Percentiles rank a stretch among this genome's conserved stretches.
These are phyloP conservation scores for Fusarium haematococcum DNA, from an alignment of 2,329 filamentous ascomycete genomes.

Conservation along the genomic window DNA sequence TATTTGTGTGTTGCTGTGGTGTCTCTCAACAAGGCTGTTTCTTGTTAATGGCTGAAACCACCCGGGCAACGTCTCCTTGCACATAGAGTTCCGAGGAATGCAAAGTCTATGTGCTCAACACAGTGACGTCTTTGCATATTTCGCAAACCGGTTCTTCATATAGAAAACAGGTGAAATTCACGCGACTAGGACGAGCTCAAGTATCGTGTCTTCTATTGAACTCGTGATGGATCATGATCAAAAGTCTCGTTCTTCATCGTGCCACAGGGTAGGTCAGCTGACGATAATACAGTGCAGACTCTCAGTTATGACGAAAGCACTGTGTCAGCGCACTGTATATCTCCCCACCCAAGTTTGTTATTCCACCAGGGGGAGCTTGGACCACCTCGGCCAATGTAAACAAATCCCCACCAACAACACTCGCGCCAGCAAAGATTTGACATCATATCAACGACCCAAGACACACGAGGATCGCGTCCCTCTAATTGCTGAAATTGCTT, in stretches of 20 bases:
- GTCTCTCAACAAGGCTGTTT: neutral
- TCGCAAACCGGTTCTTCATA: neutral
- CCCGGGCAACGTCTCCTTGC: neutral
- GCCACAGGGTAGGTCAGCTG: slow-evolving; percentile 19
- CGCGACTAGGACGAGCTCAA: neutral
- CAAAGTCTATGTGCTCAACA: neutral
- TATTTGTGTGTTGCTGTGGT: neutral
- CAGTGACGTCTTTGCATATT: neutral
- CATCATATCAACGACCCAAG: slow-evolving; percentile 45
- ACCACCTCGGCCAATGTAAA: slow-evolving; percentile 43
- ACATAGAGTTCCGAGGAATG: neutral
- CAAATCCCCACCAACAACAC: slow-evolving; percentile 45
- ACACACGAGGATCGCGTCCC: slow-evolving; percentile 40
- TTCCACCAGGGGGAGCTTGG: slow-evolving; percentile 40
- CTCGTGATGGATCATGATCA: neutral
- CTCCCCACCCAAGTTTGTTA: slow-evolving; percentile 25
- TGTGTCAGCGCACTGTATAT: slow-evolving; percentile 23
- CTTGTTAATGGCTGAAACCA: neutral
- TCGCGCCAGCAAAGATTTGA: slow-evolving; percentile 44
- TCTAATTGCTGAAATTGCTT: slow-evolving; percentile 40
- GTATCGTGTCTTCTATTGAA: neutral
- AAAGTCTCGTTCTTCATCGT: neutral
- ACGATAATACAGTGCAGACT: neutral
- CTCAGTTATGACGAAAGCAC: rapidly evolving
- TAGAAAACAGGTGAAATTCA: neutral